Percentiles rank a stretch among this genome's conserved stretches.
phyloP scores from a whole-genome alignment of 495 filamentous ascomycete species.

The Peziza echinospora region DNA sequence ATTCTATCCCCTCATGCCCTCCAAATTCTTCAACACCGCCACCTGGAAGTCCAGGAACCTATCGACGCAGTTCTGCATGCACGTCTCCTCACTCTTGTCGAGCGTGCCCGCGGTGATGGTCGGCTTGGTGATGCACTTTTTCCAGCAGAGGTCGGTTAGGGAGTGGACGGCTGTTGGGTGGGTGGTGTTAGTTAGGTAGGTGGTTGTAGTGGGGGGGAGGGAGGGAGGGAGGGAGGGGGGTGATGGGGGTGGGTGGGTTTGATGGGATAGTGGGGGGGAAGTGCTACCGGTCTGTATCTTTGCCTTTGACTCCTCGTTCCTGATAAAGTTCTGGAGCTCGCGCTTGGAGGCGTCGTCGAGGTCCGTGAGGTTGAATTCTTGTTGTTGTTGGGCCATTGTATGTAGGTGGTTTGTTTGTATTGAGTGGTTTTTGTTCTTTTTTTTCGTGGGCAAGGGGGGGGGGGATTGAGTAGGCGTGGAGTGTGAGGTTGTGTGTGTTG shows the following conservation, averaged over 20 bases:
- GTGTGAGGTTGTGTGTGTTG: too few relatives aligned
- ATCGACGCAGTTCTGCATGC: constrained; percentile 78
- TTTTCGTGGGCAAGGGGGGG: too few relatives aligned
- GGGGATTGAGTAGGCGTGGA: too few relatives aligned
- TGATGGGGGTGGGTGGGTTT: background rate
- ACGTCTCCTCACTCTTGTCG: constrained; percentile 53
- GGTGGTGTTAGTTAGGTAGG: background rate
- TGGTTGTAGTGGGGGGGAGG: constrained; percentile 2
- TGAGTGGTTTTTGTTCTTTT: too few relatives aligned
- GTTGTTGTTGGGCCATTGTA: too few relatives aligned
- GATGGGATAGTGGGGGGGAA: constrained; percentile 2
- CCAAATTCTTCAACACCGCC: constrained; percentile 57
- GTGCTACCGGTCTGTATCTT: constrained; percentile 57
- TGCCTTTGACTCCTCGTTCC: constrained; percentile 60
- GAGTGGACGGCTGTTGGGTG: constrained; percentile 43
- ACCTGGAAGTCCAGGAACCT: constrained; percentile 78
- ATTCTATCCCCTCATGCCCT: too few relatives aligned
- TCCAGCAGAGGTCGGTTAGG: constrained; percentile 78
- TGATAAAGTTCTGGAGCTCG: constrained; percentile 63
- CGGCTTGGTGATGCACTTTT: constrained; percentile 55
- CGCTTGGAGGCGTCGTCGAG: constrained; percentile 65
- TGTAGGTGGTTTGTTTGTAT: too few relatives aligned
- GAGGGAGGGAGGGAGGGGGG: constrained; percentile 2
- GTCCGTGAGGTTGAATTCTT: constrained; percentile 40
- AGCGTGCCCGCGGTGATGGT: constrained; percentile 39